phyloP scores from a whole-genome alignment of 768 basidiomycete genomes.

The Rhizopogon vinicolor region DNA sequence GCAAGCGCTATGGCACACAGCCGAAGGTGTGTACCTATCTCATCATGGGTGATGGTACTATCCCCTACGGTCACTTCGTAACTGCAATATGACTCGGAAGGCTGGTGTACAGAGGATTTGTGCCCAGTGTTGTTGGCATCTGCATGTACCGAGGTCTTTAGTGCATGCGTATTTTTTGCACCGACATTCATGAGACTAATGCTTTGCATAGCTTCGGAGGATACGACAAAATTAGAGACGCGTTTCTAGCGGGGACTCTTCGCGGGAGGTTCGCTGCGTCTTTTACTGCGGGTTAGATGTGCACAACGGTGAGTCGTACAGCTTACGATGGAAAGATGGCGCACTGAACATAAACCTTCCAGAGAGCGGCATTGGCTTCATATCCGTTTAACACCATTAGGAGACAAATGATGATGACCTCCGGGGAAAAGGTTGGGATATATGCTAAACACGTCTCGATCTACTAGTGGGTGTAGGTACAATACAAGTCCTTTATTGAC shows the following conservation, averaged over 20 bases:
- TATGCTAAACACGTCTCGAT: neutral
- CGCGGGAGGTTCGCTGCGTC: slow-evolving; percentile 36
- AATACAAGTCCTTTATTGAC: slow-evolving; percentile 37
- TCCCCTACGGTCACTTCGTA: too few relatives aligned
- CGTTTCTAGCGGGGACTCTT: slow-evolving; percentile 33
- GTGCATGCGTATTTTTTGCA: slow-evolving; percentile 17
- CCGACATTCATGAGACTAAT: neutral
- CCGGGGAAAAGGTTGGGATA: slow-evolving; percentile 26
- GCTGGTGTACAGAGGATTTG: slow-evolving; percentile 34
- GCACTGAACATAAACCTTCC: neutral
- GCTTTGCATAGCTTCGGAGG: slow-evolving; percentile 33
- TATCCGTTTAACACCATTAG: slow-evolving; percentile 43
- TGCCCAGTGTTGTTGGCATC: slow-evolving; percentile 38
- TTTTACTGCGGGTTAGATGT: slow-evolving; percentile 37
- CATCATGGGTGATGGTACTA: too few relatives aligned
- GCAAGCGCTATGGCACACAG: too few relatives aligned
- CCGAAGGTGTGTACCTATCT: too few relatives aligned
- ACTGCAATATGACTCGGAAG: too few relatives aligned
- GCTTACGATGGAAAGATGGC: neutral
- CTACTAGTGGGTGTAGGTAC: slow-evolving; percentile 20
- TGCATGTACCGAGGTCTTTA: slow-evolving; percentile 41
- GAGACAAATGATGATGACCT: slow-evolving; percentile 46
- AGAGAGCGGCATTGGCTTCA: slow-evolving; percentile 34
- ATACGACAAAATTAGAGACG: slow-evolving; percentile 36
- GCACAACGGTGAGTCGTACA: slow-evolving; percentile 30